Base-by-base conservation (phyloP, 176 grass and related monocot species). In the Triticum dicoccoides region DNA sequence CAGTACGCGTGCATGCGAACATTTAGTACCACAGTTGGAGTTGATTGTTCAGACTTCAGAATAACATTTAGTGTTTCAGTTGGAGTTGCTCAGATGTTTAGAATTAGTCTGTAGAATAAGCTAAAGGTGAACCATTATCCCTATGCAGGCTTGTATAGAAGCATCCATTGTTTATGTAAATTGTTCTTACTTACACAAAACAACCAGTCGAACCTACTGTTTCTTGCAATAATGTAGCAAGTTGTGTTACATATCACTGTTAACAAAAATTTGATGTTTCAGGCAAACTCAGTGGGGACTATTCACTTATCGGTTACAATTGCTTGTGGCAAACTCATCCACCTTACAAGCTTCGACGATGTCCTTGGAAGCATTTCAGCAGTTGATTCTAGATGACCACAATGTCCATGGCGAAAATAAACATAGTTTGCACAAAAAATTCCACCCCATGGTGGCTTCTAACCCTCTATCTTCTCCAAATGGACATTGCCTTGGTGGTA, bases 271-370 rank as follows among this genome's bases (percentile, higher is more conserved):
- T n/a, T 76, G 77, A 66, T 74, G 32, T 61, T 92, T 86, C 89
- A 98, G 96, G 93, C 62, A 92, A 69, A 87, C 84, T 88, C 91
- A 95, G 72, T 95, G 91, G 88, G 75, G 39, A 61, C 45, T 88
- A 81, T 94, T 98, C 73, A 85, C 85, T 83, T 84, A 88, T 37
- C 88, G 69, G 78, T 80, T 98, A 73, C 83, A 81, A 34, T 87
- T 95, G 61, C 93, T 98, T 85, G 81, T 85, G 13, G 86, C 82
- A 86, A 92, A 91, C 62, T 95, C 96, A 75, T 90, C 94, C 90
- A 76, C 84, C 72, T 80, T 95, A 71, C 87, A 84, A 83, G 85
- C 83, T 90, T 91, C 91, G 75, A 73, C 62, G 52, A 80, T 87
- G 85, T 86, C 91, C 30, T 84, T 92, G 61, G 86, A 94, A 68